Conservation (phyloP, 192 early-diverging fungal genomes). For the Coemansia sp. region DNA sequence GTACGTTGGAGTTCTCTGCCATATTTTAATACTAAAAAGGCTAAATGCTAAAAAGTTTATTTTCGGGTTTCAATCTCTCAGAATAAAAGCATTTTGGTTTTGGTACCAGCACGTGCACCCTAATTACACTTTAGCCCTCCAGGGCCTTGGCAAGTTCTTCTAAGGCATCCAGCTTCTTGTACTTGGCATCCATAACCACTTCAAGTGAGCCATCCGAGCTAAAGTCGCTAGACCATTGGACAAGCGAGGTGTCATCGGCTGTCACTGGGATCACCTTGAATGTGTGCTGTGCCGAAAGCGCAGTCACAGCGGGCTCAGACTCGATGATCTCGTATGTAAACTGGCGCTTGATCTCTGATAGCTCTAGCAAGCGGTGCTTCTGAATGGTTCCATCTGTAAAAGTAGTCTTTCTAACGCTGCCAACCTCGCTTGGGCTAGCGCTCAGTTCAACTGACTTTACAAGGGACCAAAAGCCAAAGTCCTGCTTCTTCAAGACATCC, state of each 20-base stretch:
- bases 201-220: slow-evolving; percentile 52
- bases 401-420: slow-evolving; percentile 51
- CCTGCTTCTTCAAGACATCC: slow-evolving; percentile 30
- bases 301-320: slow-evolving; percentile 52
- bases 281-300: slow-evolving; percentile 58
- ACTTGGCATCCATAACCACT: slow-evolving; percentile 56
- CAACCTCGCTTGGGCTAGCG: slow-evolving; percentile 44
- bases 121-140: slow-evolving; percentile 12
- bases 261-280: slow-evolving; percentile 53
- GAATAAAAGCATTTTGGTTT: not conserved
- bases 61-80: not conserved
- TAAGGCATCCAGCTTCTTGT: slow-evolving; percentile 60
- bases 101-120: not conserved
- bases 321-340: slow-evolving; percentile 61
- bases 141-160: slow-evolving; percentile 55
- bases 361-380: slow-evolving; percentile 56
- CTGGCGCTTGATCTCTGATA: slow-evolving; percentile 50
- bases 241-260: slow-evolving; percentile 56
- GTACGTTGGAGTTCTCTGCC: not conserved
- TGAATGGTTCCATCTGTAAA: slow-evolving; percentile 60
- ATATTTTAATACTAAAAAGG: slow-evolving; percentile 2
- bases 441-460: slow-evolving; percentile 41
- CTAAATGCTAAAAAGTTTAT: not conserved
- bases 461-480: slow-evolving; percentile 51
- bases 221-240: slow-evolving; percentile 60